These are phyloP conservation scores for Erythrobasidium hasegawianum DNA, from an alignment of 1,284 basidiomycete species.

Conservation along the genomic window DNA sequence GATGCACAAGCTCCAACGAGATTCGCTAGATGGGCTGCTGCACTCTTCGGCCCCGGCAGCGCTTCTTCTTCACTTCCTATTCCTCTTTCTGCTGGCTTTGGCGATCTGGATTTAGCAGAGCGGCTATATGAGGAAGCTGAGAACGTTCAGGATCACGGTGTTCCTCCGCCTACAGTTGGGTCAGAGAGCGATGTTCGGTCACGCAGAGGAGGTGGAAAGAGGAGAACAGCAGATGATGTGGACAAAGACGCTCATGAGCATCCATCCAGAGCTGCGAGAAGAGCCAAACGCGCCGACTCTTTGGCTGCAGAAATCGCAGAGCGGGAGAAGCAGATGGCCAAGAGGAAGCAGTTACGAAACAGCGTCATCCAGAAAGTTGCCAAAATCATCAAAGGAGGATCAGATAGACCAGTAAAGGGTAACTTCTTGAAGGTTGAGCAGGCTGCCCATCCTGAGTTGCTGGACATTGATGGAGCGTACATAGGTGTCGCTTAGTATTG, in stretches of 20 bases:
- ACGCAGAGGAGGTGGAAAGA: slow-evolving; percentile 1
- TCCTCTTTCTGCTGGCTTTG: slow-evolving; percentile 12
- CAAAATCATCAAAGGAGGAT: slow-evolving; percentile 8
- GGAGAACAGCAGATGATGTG: neutral
- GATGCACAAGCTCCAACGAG: slow-evolving; percentile 7
- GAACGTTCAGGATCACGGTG: neutral
- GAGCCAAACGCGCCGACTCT: slow-evolving; percentile 13
- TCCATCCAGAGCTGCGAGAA: slow-evolving; percentile 19
- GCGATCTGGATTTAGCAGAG: slow-evolving; percentile 15
- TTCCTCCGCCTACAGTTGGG: neutral
- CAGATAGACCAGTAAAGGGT: neutral
- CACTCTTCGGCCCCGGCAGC: slow-evolving; percentile 6
- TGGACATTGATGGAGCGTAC: slow-evolving; percentile 27
- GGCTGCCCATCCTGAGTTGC: slow-evolving; percentile 26
- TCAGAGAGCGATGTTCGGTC: neutral
- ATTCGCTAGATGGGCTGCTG: slow-evolving; percentile 19
- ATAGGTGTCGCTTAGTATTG: too few species aligned
- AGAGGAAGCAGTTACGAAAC: neutral
- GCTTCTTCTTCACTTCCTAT: neutral
- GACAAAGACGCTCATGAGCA: slow-evolving; percentile 20
- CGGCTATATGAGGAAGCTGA: neutral
- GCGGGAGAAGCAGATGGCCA: slow-evolving; percentile 9
- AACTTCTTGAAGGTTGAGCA: slow-evolving; percentile 18
- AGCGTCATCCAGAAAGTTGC: slow-evolving; percentile 21
- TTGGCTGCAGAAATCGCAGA: neutral